Evolutionary conservation across 805 yeast genomes (phyloP).

Genomic region (Danielia oregonensis): DNA sequence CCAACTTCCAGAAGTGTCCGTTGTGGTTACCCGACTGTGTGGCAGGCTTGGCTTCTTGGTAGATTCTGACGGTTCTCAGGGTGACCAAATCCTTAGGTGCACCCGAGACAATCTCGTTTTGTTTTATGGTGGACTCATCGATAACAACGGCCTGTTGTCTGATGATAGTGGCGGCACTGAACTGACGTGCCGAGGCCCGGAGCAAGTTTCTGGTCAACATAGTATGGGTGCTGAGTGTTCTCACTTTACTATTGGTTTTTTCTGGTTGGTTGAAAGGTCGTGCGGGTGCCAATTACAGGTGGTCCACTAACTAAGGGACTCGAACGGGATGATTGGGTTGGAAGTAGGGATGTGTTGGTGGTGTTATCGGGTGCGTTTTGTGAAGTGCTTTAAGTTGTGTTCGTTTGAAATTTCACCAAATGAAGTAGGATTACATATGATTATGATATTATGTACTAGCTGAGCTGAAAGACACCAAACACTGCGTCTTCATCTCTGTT

Average conservation of each 20-base stretch:
- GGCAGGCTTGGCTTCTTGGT: constrained; percentile 72
- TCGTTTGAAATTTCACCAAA: too few species aligned
- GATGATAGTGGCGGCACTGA: constrained; percentile 17
- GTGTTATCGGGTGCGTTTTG: too few species aligned
- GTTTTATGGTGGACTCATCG: constrained; percentile 32
- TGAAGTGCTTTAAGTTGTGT: too few species aligned
- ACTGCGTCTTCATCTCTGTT: too few species aligned
- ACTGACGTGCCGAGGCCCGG: constrained; percentile 22
- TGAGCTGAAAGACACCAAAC: too few species aligned
- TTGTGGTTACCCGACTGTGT: constrained; percentile 69
- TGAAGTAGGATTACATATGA: too few species aligned
- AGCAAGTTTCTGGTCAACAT: constrained; percentile 24
- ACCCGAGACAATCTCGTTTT: constrained; percentile 59
- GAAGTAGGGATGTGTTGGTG: too few species aligned
- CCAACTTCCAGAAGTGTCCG: constrained; percentile 64
- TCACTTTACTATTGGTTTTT: constrained; percentile 4
- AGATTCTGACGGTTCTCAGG: constrained; percentile 70
- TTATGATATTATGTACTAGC: too few species aligned
- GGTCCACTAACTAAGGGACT: constrained; percentile 2
- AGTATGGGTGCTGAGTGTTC: background rate
- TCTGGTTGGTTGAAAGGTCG: constrained; percentile 17
- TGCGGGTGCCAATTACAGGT: constrained; percentile 5
- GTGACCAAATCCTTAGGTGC: constrained; percentile 67
- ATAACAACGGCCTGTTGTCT: constrained; percentile 24
- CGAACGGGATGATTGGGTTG: background rate